These are phyloP conservation scores for Cladosporium sp. DNA, from an alignment of 2,329 filamentous ascomycete genomes.

Conservation along the genomic window DNA sequence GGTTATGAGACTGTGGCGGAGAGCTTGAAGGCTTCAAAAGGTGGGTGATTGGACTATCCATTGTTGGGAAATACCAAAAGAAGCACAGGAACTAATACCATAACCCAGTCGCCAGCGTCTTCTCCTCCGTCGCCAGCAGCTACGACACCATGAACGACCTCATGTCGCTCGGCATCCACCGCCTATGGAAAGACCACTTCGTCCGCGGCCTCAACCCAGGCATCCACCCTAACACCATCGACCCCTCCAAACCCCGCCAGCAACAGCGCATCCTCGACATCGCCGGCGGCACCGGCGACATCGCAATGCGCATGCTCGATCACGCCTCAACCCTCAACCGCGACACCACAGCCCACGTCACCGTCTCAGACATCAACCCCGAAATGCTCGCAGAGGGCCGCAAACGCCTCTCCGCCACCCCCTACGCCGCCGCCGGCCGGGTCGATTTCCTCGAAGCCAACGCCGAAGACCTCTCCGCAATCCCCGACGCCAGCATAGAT, in stretches of 20 bases:
- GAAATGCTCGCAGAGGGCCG: slow-evolving; percentile 88
- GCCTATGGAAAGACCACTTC: slow-evolving; percentile 96
- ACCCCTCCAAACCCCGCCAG: slow-evolving; percentile 39
- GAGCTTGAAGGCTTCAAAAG: slow-evolving; percentile 66
- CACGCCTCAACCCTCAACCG: slow-evolving; percentile 76
- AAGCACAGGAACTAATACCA: slow-evolving; percentile 1
- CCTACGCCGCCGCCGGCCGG: slow-evolving; percentile 51
- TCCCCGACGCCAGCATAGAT: slow-evolving; percentile 71
- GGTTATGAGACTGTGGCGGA: slow-evolving; percentile 83
- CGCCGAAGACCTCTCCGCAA: slow-evolving; percentile 66
- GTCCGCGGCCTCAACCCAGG: slow-evolving; percentile 87
- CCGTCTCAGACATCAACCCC: slow-evolving; percentile 92
- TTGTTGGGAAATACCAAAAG: neutral
- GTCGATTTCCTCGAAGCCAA: slow-evolving; percentile 83
- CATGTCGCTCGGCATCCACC: slow-evolving; percentile 96
- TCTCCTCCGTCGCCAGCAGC: slow-evolving; percentile 87
- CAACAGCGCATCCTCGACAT: slow-evolving; percentile 84
- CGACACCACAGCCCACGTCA: slow-evolving; percentile 77
- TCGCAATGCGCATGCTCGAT: slow-evolving; percentile 92
- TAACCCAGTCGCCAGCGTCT: slow-evolving; percentile 71
- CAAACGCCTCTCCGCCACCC: slow-evolving; percentile 64
- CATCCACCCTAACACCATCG: slow-evolving; percentile 43
- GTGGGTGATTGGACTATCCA: slow-evolving; percentile 37
- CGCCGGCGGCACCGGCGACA: slow-evolving; percentile 93
- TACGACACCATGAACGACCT: slow-evolving; percentile 99